Evolutionary conservation across 2,329 filamentous ascomycete species (phyloP).

Genomic region (Pochonia chlamydosporia): DNA sequence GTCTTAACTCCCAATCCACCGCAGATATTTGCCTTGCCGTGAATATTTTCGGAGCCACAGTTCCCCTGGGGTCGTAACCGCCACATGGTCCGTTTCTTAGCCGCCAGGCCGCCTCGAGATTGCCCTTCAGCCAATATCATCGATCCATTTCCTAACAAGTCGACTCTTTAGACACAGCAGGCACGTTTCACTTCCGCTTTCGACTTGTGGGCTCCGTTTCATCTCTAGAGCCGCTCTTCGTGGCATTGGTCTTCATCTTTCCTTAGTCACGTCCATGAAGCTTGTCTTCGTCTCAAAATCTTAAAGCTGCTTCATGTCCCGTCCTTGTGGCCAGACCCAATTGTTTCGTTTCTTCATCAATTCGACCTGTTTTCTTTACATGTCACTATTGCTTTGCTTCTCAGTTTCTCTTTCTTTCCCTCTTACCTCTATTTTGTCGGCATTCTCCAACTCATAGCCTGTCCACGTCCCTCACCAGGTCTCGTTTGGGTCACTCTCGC

Average conservation of each 20-base stretch:
- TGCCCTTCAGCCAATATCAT: constrained; percentile 48
- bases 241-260: constrained; percentile 4
- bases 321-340: constrained; percentile 17
- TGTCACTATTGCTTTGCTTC: not conserved
- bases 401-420: not conserved
- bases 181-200: constrained; percentile 41
- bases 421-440: not conserved
- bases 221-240: constrained; percentile 8
- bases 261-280: not conserved
- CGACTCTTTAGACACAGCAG: constrained; percentile 43
- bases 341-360: constrained; percentile 10
- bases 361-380: not conserved
- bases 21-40: too few species aligned
- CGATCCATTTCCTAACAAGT: constrained; percentile 32
- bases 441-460: not conserved
- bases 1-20: not conserved
- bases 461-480: not conserved
- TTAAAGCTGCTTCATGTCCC: constrained; percentile 15
- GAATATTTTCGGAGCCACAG: not conserved
- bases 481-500: not conserved
- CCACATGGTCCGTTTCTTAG: constrained; percentile 6
- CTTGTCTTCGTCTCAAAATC: constrained; percentile 5
- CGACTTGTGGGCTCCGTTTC: constrained; percentile 12
- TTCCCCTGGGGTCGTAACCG: not conserved
- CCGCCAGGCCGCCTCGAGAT: constrained; percentile 12